These are phyloP conservation scores for Xylaria sp. DNA, from an alignment of 2,329 filamentous ascomycete genomes.

Conservation along the genomic window DNA sequence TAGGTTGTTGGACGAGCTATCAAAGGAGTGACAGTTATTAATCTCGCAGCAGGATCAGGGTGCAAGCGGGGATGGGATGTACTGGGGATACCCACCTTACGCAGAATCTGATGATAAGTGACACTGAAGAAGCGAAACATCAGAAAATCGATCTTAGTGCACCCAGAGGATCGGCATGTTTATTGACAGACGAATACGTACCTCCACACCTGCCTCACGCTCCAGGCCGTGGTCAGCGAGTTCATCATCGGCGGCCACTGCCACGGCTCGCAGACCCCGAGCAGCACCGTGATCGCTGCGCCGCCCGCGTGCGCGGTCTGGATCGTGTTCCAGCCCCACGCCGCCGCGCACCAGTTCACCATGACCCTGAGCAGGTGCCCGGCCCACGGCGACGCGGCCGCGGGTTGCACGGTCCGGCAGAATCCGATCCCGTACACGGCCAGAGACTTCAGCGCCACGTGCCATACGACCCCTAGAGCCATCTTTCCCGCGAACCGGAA, in stretches of 20 bases:
- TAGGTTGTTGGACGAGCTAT: slow-evolving; percentile 13
- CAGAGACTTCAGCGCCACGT: slow-evolving; percentile 3
- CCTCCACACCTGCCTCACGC: slow-evolving; percentile 21
- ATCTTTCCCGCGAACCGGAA: slow-evolving; percentile 4
- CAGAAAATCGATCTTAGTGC: neutral
- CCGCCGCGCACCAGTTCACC: slow-evolving; percentile 14
- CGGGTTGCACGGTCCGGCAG: slow-evolving; percentile 6
- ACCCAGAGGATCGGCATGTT: no score
- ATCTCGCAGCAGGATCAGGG: neutral
- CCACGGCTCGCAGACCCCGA: slow-evolving; percentile 20
- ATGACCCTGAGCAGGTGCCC: slow-evolving; percentile 1
- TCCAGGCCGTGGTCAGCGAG: slow-evolving; percentile 11
- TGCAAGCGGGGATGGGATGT: neutral
- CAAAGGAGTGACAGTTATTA: neutral
- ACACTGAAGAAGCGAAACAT: neutral
- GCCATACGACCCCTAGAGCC: slow-evolving; percentile 2
- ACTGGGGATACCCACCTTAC: slow-evolving; percentile 10
- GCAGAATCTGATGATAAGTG: slow-evolving; percentile 18
- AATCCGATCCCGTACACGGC: slow-evolving; percentile 17
- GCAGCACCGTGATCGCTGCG: slow-evolving; percentile 9
- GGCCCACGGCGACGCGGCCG: neutral
- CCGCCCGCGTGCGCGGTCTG: slow-evolving; percentile 7
- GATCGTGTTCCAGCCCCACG: slow-evolving; percentile 16
- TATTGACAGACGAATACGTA: slow-evolving; percentile 1
- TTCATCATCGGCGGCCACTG: slow-evolving; percentile 21